Base-by-base conservation (phyloP, 1,284 basidiomycete genomes). In the Waitea zeae region DNA sequence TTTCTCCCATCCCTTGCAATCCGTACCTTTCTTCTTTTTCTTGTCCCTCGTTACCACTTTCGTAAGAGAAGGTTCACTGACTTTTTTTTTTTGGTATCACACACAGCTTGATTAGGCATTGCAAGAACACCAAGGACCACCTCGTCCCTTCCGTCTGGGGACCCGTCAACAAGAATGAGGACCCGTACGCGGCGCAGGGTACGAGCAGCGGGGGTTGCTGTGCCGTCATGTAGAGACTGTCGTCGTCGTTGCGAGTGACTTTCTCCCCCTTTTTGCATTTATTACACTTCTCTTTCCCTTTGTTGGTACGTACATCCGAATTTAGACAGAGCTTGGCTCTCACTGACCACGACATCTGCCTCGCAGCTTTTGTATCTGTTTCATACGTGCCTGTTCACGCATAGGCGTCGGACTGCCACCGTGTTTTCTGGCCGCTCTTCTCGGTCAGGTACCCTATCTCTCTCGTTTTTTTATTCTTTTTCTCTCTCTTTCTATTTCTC, bases 61-160 rank as follows among this genome's bases (percentile, higher is more conserved):
- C n/a, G n/a, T n/a, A n/a, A n/a, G n/a, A n/a, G n/a, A n/a, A n/a
- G n/a, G n/a, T n/a, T n/a, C n/a, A n/a, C n/a, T n/a, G n/a, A n/a
- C n/a, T n/a, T n/a, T n/a, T n/a, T n/a, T n/a, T n/a, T n/a, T n/a
- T n/a, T n/a, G n/a, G n/a, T n/a, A n/a, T n/a, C n/a, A n/a, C n/a
- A n/a, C n/a, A n/a, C 39, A 86, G 83, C 48, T 54, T 86, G 44
- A 82, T 86, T 45, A 66, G 68, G 37, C 82, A 75, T 51, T 79
- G 75, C 61, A 74, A 74, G 51, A 64, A 61, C 36, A 83, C 78
- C 18, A 69, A 70, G 44, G 80, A 84, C 51, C 74, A 75, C 44
- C 60, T 84, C 38, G 77, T 80, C 32, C 87, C 89, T 12, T 86
- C 79, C 17, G 81, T 93, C 2, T 95, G 87, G 88, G 87, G 87